These are phyloP conservation scores for Dorcoceras hygrometricum DNA, from an alignment of 257 asterid genomes.

Conservation along the genomic window DNA sequence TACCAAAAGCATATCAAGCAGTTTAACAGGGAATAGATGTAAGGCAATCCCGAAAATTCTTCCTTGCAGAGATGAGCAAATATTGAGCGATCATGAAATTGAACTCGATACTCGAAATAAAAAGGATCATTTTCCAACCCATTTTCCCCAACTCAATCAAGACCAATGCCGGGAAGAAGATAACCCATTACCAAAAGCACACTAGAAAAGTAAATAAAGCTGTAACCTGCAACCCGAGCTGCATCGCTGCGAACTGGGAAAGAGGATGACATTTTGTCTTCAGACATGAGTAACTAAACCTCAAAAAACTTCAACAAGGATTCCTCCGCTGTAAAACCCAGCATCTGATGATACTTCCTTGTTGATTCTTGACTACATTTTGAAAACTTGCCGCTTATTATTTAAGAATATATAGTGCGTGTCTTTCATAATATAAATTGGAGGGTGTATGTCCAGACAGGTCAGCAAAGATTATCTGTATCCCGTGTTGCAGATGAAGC, in stretches of 20 bases:
- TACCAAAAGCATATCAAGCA: slow-evolving; percentile 54
- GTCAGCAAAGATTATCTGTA: too few relatives aligned
- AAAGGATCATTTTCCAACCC: background rate
- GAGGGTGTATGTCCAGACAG: too few relatives aligned
- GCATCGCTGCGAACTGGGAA: slow-evolving; percentile 38
- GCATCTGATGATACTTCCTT: background rate
- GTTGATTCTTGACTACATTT: background rate
- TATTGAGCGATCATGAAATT: too few relatives aligned
- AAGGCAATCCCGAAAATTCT: slow-evolving; percentile 51
- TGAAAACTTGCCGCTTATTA: background rate
- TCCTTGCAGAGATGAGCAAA: slow-evolving; percentile 44
- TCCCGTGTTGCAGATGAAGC: too few relatives aligned
- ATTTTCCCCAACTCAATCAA: background rate
- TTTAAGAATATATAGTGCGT: too few relatives aligned
- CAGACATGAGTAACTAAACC: background rate
- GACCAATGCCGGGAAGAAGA: background rate
- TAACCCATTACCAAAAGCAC: background rate
- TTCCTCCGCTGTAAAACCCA: background rate
- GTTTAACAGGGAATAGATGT: slow-evolving; percentile 44
- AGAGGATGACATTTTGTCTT: background rate
- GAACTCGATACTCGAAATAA: background rate
- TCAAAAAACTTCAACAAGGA: background rate
- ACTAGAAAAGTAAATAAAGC: background rate
- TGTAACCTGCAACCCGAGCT: slow-evolving; percentile 52
- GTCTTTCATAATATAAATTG: too few relatives aligned